Evolutionary conservation across 176 grass and related monocot species (phyloP), one percentile per base, ranked within the genome.

Genomic region (Echinochloa phyllopogon): DNA sequence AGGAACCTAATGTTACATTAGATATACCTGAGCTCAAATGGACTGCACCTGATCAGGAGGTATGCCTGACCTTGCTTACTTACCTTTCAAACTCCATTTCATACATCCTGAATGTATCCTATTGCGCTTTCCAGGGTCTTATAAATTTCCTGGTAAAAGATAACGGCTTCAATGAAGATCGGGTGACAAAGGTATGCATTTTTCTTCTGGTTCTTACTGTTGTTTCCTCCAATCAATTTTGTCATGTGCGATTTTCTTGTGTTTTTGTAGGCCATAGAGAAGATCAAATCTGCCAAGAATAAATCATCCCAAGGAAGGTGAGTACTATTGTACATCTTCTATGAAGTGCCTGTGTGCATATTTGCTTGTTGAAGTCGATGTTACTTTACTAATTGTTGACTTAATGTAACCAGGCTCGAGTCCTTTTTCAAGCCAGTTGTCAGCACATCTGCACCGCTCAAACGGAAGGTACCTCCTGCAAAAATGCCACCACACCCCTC

Each of bases 141-240:
- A 12, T 90, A 59, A 82, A 77, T 48, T 98, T 95, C 82, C 84
- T 98, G 41, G 93, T 95, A 74, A 93, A 88, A 74, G 91, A 92
- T 65, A 98, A 92, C 56, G 92, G 90, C 63, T 98, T 98, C 89
- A 98, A 95, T 56, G 79, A 88, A 88, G 91, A 98, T 62, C 83
- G 91, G 24, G 91, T 98, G 65, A 89, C 86, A 68, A 98, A 98
- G 93, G 96, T 80, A 92, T 57, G n/a, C 17, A 68, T 27, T 83
- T 80, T 78, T 51, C 72, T 86, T 45, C 40, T 73, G 45, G 2
- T 60, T 86, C 10, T 70, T 8, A 81, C 17, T 47, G 6, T 82
- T 24, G 12, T 39, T 15, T 74, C 82, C 48, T 65, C 24, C 17
- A 55, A 48, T 77, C 20, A 43, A 72, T 65, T 75, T 60, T 73